Base-by-base conservation (phyloP, 208 protist species). In the Sergeia podlipaevii region DNA sequence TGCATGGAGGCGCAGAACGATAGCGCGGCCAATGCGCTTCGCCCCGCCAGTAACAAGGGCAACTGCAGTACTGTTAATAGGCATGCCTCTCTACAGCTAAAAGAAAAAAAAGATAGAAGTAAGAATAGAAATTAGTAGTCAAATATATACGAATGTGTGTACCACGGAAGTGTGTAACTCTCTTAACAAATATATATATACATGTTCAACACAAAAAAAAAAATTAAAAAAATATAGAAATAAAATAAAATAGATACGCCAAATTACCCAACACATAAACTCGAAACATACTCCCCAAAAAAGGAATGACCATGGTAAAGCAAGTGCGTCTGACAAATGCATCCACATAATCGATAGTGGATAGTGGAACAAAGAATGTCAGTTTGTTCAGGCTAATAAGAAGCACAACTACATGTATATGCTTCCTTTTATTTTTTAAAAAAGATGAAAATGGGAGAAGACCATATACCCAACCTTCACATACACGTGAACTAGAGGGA, bases 31-130 rank as follows among this genome's bases (percentile, higher is more conserved):
- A 34, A 92, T 70, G 15, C 85, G 80, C 27, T 67, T 70, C 10
- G 74, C 60, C 4, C 60, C 65, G 18, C 80, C 85, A 2, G 85
- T 92, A 11, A 92, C 47, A 8, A 92, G 51, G 8, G 77, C 79
- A 18, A 79, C 83, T 47, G 33, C 36, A 21, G 41, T 61, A 38
- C 38, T 56, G 37, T 47, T 42, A 7, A 42, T 20, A n/a, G n/a
- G n/a, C n/a, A n/a, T n/a, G 26, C 37, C 37, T 47, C 17, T 33
- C 27, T 11, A 17, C 45, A 18, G 10, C 27, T 8, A 28, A 50
- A 38, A 24, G 13, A 30, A 20, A 28, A 13, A 30, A 33, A 20
- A 18, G 39, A 7, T 20, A 54, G 30, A 39, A 24, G 51, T 23
- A 15, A 30, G 28, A 23, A 45, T 30, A 28, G 26, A 6, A 56